Conservation (phyloP, 2,329 filamentous ascomycete species). For the Colletotrichum sp. region DNA sequence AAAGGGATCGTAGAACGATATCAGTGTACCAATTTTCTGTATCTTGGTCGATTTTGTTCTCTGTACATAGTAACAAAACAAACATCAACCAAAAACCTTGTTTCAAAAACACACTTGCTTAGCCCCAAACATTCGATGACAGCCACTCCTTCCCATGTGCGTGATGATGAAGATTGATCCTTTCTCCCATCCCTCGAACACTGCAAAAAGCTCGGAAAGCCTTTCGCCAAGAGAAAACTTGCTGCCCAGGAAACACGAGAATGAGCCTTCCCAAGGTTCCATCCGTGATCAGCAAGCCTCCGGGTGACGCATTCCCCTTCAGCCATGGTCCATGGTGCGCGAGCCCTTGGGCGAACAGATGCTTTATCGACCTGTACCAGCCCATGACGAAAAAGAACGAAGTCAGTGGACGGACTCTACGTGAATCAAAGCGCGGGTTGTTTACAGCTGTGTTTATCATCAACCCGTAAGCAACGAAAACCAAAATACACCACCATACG, state of each 20-base stretch:
- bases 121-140: background rate
- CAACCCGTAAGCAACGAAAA: background rate
- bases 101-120: background rate
- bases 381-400: background rate
- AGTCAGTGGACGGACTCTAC: background rate
- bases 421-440: background rate
- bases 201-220: background rate
- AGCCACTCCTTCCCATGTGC: background rate
- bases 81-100: background rate
- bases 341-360: background rate
- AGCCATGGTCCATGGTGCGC: background rate
- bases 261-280: background rate
- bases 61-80: constrained; percentile 1
- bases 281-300: background rate
- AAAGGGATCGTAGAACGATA: constrained; percentile 16
- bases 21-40: constrained; percentile 14
- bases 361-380: background rate
- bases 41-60: background rate
- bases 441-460: background rate
- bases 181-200: background rate
- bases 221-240: background rate
- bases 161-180: background rate
- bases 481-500: background rate
- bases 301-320: background rate
- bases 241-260: background rate